Evolutionary conservation across 2,329 filamentous ascomycete species (phyloP).

Genomic region (Fusarium hostae): DNA sequence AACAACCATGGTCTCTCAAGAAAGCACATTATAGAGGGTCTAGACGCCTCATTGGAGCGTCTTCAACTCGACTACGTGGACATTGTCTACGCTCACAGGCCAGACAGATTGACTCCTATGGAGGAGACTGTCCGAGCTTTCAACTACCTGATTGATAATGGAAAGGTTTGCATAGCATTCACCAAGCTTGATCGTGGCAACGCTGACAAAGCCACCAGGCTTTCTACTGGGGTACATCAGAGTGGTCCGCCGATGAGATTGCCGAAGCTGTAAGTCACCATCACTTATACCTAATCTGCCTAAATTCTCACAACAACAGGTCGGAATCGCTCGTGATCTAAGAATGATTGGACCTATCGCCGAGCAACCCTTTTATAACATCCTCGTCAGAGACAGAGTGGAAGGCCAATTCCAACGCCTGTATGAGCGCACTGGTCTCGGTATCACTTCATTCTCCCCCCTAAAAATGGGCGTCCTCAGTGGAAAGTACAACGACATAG

Average conservation of each 20-base stretch:
- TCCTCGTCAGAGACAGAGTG: constrained; percentile 69
- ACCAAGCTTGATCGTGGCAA: no score
- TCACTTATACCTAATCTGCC: rapidly evolving
- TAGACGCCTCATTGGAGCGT: constrained; percentile 66
- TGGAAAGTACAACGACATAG: constrained; percentile 72
- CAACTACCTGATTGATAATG: constrained; percentile 75
- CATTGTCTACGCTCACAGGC: constrained; percentile 75
- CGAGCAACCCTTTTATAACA: constrained; percentile 76
- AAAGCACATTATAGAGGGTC: constrained; percentile 71
- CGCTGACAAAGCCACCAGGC: constrained; percentile 47
- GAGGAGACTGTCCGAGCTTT: constrained; percentile 77
- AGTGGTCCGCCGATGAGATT: constrained; percentile 77
- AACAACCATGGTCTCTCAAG: constrained; percentile 75
- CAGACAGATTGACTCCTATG: constrained; percentile 75
- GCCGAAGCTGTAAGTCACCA: constrained; percentile 60
- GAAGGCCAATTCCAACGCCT: constrained; percentile 72
- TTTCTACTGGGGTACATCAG: constrained; percentile 72
- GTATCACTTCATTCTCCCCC: constrained; percentile 71
- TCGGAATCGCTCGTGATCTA: constrained; percentile 67
- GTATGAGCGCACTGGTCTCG: constrained; percentile 67
- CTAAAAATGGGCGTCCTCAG: constrained; percentile 68
- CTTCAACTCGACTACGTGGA: constrained; percentile 72
- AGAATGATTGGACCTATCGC: constrained; percentile 71
- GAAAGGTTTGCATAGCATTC: constrained; percentile 54
- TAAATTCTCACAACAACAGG: constrained; percentile 42